Evolutionary conservation across 2,329 filamentous ascomycete species (phyloP).

Genomic region (Trichophyton simii): DNA sequence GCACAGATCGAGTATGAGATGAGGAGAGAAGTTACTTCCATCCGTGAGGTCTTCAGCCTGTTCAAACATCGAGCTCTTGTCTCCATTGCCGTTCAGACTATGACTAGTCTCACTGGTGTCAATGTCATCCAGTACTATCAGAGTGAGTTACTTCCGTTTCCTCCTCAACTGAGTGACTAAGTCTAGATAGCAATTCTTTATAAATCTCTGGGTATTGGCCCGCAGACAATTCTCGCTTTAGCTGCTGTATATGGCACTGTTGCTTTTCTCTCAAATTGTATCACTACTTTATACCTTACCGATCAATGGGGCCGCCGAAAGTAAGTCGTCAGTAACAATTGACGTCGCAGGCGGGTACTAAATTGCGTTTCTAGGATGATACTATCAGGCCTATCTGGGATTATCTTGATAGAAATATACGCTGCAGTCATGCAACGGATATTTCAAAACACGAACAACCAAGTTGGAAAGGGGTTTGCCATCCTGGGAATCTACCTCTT

Average conservation of each 20-base stretch:
- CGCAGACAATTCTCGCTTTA: conserved; percentile 40
- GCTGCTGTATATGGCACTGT: conserved; percentile 44
- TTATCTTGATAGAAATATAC: conserved; percentile 47
- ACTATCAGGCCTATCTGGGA: conserved; percentile 39
- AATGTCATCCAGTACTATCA: conserved; percentile 41
- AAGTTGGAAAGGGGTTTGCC: conserved; percentile 46
- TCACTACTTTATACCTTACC: conserved; percentile 42
- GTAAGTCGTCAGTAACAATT: conserved; percentile 18
- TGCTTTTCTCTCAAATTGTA: conserved; percentile 39
- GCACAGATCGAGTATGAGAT: conserved; percentile 46
- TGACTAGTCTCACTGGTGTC: conserved; percentile 45
- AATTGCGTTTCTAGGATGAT: conserved; percentile 37
- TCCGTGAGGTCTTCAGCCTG: conserved; percentile 40
- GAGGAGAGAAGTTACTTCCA: conserved; percentile 42
- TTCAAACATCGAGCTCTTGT: conserved; percentile 42
- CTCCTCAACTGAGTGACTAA: conserved; percentile 4
- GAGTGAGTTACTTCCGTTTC: conserved; percentile 3
- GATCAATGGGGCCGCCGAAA: conserved; percentile 49
- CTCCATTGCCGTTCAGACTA: conserved; percentile 45
- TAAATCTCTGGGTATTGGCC: conserved; percentile 41
- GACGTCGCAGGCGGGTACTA: not conserved
- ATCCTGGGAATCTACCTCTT: conserved; percentile 49
- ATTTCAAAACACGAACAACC: conserved; percentile 45
- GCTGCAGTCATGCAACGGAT: conserved; percentile 46
- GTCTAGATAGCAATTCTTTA: conserved; percentile 38